Percentiles rank a stretch among this genome's conserved stretches.
Evolutionary conservation across 2,329 filamentous ascomycete species (phyloP).

Genomic region (Tolypocladium cylindrosporum): DNA sequence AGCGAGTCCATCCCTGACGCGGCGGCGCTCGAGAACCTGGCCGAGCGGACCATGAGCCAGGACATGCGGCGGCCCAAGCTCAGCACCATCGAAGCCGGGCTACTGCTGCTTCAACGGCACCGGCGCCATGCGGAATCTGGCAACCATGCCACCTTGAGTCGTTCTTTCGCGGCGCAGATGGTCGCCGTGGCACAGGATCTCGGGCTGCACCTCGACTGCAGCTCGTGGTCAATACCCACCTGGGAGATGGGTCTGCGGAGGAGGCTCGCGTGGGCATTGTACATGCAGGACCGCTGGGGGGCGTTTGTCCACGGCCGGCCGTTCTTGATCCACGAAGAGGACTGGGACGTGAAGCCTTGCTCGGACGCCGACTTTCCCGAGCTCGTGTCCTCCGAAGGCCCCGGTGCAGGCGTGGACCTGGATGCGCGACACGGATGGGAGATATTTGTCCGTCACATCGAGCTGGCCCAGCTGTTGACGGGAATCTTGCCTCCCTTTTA

Average conservation of each 20-base stretch:
- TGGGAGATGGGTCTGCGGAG: conserved; percentile 55
- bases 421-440: conserved; percentile 34
- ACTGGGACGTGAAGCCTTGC: conserved; percentile 41
- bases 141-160: conserved; percentile 20
- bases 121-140: conserved; percentile 24
- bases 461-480: conserved; percentile 38
- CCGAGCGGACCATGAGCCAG: conserved; percentile 32
- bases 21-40: conserved; percentile 25
- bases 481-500: conserved; percentile 41
- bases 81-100: conserved; percentile 43
- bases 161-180: conserved; percentile 40
- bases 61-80: conserved; percentile 43
- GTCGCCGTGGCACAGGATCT: conserved; percentile 49
- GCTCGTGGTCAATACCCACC: conserved; percentile 49
- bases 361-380: conserved; percentile 28
- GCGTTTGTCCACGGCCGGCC: conserved; percentile 47
- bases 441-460: conserved; percentile 40
- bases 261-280: conserved; percentile 53
- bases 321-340: conserved; percentile 38
- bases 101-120: conserved; percentile 40
- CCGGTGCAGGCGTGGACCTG: conserved; percentile 25
- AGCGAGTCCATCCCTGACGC: conserved; percentile 18
- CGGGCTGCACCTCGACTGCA: conserved; percentile 51
- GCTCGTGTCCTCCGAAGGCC: conserved; percentile 22
- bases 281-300: conserved; percentile 56